Evolutionary conservation across 371 early-diverging fungal genomes (phyloP).

Genomic region (Zychaea mexicana): DNA sequence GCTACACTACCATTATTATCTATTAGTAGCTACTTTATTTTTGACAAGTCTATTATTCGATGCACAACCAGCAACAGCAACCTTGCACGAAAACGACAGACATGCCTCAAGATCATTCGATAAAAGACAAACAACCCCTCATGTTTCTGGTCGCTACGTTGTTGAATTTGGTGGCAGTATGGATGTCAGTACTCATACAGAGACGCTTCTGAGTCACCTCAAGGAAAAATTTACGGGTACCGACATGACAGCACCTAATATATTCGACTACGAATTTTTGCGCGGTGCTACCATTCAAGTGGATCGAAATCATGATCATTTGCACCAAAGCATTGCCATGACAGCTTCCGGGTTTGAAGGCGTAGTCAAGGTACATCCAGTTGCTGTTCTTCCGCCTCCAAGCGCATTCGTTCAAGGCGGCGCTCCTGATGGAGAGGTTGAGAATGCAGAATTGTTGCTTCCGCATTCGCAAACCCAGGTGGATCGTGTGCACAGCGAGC

Average conservation of each 20-base stretch:
- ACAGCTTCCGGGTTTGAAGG: too few relatives aligned
- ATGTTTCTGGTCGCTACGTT: constrained; percentile 41
- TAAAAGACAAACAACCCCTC: background rate
- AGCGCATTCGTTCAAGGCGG: too few relatives aligned
- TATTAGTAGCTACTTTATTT: too few relatives aligned
- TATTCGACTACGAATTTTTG: constrained; percentile 33
- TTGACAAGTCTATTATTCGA: too few relatives aligned
- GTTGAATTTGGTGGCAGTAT: constrained; percentile 24
- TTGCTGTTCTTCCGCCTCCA: constrained; percentile 31
- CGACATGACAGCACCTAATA: constrained; percentile 22
- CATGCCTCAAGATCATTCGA: background rate
- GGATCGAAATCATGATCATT: constrained; percentile 1
- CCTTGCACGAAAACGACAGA: background rate
- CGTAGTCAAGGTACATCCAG: too few relatives aligned
- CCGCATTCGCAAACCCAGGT: constrained; percentile 49
- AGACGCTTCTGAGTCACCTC: constrained; percentile 20
- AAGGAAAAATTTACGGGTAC: constrained; percentile 22
- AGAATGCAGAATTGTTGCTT: constrained; percentile 8
- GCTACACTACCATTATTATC: too few relatives aligned
- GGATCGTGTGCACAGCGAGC: constrained; percentile 37
- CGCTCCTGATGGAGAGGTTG: constrained; percentile 1
- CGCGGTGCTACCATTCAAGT: constrained; percentile 32
- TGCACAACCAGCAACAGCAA: too few relatives aligned
- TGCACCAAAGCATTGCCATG: too few relatives aligned
- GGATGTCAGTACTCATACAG: background rate